These are phyloP conservation scores for Puccinia horiana DNA, from an alignment of 1,284 basidiomycete species.

Conservation along the genomic window DNA sequence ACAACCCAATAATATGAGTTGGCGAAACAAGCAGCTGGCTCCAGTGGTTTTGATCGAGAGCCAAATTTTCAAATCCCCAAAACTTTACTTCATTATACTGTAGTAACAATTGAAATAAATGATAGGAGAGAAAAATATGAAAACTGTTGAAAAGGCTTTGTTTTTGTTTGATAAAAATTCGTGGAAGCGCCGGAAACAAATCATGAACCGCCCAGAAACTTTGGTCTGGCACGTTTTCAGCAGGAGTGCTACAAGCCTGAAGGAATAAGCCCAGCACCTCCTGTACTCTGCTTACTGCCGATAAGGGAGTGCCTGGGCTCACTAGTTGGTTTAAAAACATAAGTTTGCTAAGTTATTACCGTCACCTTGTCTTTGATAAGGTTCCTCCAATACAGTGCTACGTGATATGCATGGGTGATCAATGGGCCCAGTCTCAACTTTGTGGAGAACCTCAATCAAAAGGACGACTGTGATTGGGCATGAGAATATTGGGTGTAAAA, in stretches of 20 bases:
- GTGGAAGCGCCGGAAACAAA: not conserved
- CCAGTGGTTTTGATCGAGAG: not conserved
- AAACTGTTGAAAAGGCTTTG: not conserved
- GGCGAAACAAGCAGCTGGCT: not conserved
- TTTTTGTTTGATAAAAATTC: not conserved
- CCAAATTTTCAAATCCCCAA: not conserved
- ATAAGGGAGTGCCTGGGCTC: not conserved
- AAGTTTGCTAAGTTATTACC: not conserved
- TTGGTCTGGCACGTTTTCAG: not conserved
- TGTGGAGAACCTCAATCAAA: slow-evolving; percentile 21
- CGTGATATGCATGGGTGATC: not conserved
- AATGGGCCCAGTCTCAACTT: not conserved
- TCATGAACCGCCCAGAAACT: not conserved
- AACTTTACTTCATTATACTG: not conserved
- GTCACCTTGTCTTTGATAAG: not conserved
- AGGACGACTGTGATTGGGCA: not conserved
- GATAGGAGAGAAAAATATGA: not conserved
- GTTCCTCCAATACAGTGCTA: not conserved
- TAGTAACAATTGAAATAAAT: not conserved
- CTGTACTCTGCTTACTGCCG: not conserved
- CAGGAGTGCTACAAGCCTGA: not conserved
- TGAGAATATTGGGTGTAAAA: not conserved
- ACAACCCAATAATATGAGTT: not conserved
- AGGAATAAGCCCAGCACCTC: not conserved
- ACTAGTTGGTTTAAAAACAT: not conserved